These are phyloP conservation scores for Komagataea norvegica DNA, from an alignment of 1,139 yeast genomes.

Conservation along the genomic window DNA sequence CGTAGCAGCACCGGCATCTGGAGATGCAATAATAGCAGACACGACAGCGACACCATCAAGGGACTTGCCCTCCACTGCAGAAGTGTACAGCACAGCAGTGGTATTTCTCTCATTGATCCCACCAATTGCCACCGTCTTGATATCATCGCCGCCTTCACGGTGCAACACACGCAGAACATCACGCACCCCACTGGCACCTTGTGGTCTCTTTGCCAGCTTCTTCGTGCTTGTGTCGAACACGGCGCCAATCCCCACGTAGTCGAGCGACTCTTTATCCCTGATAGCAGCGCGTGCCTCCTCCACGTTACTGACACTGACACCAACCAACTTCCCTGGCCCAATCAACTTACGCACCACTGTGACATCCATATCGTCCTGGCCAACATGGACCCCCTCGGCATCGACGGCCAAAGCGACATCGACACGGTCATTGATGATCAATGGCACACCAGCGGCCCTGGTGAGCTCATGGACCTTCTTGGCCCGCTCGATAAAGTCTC, in stretches of 20 bases:
- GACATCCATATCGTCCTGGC: constrained; percentile 87
- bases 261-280: constrained; percentile 48
- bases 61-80: constrained; percentile 42
- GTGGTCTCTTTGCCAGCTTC: constrained; percentile 42
- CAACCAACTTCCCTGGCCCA: constrained; percentile 73
- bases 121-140: constrained; percentile 78
- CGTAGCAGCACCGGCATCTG: constrained; percentile 55
- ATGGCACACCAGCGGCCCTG: constrained; percentile 54
- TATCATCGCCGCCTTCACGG: constrained; percentile 32
- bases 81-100: constrained; percentile 48
- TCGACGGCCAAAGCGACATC: constrained; percentile 88
- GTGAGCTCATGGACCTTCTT: constrained; percentile 57
- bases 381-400: constrained; percentile 93
- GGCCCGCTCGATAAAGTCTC: constrained; percentile 64
- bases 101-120: constrained; percentile 70
- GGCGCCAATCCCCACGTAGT: constrained; percentile 86
- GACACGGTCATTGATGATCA: constrained; percentile 81
- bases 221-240: constrained; percentile 75
- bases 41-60: constrained; percentile 85
- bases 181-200: constrained; percentile 68
- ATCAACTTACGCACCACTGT: constrained; percentile 53
- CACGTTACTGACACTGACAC: constrained; percentile 65
- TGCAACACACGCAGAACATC: constrained; percentile 47
- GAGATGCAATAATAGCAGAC: constrained; percentile 74
- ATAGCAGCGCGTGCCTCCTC: constrained; percentile 58